Evolutionary conservation across 345 rosid genomes (phyloP), one percentile per base, ranked within the genome.

Genomic region (Alliaria petiolata): DNA sequence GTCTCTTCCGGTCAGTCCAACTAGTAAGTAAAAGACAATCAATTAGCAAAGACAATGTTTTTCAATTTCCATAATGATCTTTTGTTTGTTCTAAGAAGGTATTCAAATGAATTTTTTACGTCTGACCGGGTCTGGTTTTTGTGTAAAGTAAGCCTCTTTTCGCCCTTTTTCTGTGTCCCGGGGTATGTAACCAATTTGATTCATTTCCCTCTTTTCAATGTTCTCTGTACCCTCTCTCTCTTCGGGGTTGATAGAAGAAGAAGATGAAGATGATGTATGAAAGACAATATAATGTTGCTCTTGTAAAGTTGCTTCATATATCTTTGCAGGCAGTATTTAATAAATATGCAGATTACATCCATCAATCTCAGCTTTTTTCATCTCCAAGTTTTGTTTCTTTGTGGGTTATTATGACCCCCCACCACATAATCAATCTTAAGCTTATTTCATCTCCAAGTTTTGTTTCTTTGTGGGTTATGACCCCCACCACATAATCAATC

Each of bases 1-100:
- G 84, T 81, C 52, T 74, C 90, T 35, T 77, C 92, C 4, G 72
- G 65, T 55, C 79, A 78, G 67, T 49, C 82, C 71, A 81, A 81
- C 72, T 87, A 89, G 86, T 81, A 68, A 68, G 75, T 62, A 68
- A 75, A 74, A 53, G 62, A 59, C 63, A 54, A 33, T 5, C 15
- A 75, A 62, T 60, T 74, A 66, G 78, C 73, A 75, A 74, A 58
- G 67, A 59, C 67, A 49, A 53, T 75, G 69, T 62, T 75, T 22
- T 53, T 69, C 62, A 42, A 7, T 17, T 66, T 55, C 71, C 79
- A 69, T 76, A 76, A 76, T 76, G 65, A 69, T 70, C 25, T 69
- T 34, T 67, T 75, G 73, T 75, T 75, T 76, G n/a, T 70, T 76
- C 61, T 39, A 75, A 75, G 70, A 75, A 75, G 70, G 65, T 75